Conservation (phyloP, 192 early-diverging fungal genomes). For the Diversispora eburnea region DNA sequence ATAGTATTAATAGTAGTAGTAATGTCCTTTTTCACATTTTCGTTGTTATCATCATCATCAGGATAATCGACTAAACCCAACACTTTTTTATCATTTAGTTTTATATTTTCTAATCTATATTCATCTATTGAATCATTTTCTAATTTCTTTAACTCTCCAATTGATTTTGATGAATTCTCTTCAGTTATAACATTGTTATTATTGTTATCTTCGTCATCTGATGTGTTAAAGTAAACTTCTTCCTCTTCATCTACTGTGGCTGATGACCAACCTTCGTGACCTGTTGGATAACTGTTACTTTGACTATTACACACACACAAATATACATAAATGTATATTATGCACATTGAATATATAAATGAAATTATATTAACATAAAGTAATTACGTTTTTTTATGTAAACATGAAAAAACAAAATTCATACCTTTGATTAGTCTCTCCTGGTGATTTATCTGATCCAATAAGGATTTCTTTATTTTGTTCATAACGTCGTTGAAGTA, state of each 20-base stretch:
- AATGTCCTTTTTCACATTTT: constrained; percentile 1
- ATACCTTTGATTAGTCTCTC: not conserved
- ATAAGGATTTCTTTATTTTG: constrained; percentile 12
- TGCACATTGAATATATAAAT: not conserved
- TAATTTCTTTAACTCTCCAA: not conserved
- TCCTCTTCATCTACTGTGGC: constrained; percentile 67
- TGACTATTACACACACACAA: not conserved
- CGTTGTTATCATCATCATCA: not conserved
- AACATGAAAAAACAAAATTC: not conserved
- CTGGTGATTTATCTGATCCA: not conserved
- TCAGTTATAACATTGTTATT: not conserved
- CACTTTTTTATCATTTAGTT: not conserved
- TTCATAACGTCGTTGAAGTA: constrained; percentile 34
- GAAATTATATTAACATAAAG: not conserved
- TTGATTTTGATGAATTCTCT: not conserved
- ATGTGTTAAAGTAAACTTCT: constrained; percentile 77
- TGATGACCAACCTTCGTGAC: constrained; percentile 44
- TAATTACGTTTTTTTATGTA: not conserved
- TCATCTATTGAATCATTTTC: not conserved
- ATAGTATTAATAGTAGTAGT: not conserved
- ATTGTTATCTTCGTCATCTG: constrained; percentile 56
- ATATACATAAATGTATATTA: not conserved
- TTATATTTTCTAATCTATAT: not conserved
- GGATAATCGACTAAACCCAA: not conserved
- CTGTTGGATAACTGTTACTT: constrained; percentile 13